Base-by-base conservation (phyloP, 495 filamentous ascomycete genomes). In the Glarea lozoyensis region DNA sequence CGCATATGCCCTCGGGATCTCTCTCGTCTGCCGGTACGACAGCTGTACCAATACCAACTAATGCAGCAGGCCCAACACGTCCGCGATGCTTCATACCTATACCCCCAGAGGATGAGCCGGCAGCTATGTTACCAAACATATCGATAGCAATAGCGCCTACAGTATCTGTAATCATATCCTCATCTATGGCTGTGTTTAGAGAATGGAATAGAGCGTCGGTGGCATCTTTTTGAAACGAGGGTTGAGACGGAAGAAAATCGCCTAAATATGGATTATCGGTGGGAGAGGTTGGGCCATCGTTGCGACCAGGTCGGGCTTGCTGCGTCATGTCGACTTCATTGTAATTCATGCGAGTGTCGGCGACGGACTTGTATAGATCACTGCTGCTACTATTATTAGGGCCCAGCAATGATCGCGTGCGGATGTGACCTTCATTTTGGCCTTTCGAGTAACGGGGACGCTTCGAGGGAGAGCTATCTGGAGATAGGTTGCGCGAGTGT, bases 41-140 rank as follows among this genome's bases (percentile, higher is more conserved):
- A 40, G 82, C 78, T 12, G 88, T 88, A 31, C 92, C 92, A 39
- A 98, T 74, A 10, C 90, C 90, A 16, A 96, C 84, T 10, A 98
- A 68, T 5, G 92, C 92, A 17, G 92, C 92, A 24, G 92, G 92
- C 2, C 92, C 92, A 53, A 94, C 72, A 32, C 92, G 79, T 18
- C 92, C 92, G 35, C 76, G 73, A 62, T 92, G 88, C 54, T 98
- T 98, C 88, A 98, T 94, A 12, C 93, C 93, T 49, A 97, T 97
- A 5, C 92, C 92, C n/a, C 92, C 92, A 35, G 92, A 98, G 5
- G 92, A 97, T 2, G 93, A 94, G n/a, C 85, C 92, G 7, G 90
- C 92, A 4, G 92, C 93, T 56, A 98, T 94, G 36, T 83, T 81
- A 15, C 92, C 92, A 29, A 69, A 76, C 17, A 67, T 65, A 53